Conservation (phyloP, 805 yeast species). For the Candida railenensis region DNA sequence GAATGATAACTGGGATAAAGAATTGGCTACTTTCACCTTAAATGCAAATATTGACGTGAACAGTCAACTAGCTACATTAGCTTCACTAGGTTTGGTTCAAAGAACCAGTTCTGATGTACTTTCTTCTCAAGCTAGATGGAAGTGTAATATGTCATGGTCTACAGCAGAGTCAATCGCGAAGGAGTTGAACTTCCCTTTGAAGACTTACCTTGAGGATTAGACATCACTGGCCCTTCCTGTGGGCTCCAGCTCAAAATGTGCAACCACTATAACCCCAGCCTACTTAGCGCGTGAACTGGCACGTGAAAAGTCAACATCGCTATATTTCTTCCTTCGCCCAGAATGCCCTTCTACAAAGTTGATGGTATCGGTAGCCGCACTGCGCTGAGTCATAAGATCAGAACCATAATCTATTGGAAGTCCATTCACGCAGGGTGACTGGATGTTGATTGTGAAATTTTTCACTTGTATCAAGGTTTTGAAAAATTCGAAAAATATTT, state of each 20-base stretch:
- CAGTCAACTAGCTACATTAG: slow-evolving; percentile 58
- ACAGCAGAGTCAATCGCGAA: slow-evolving; percentile 58
- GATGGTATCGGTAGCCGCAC: slow-evolving; percentile 1
- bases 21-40: slow-evolving; percentile 34
- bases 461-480: neutral
- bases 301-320: neutral
- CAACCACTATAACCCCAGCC: neutral
- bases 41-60: slow-evolving; percentile 48
- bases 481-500: slow-evolving; percentile 1
- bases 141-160: slow-evolving; percentile 70
- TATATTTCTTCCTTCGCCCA: too few species aligned
- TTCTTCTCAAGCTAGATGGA: slow-evolving; percentile 74
- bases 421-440: neutral
- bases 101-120: slow-evolving; percentile 51
- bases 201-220: slow-evolving; percentile 52
- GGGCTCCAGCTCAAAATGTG: neutral
- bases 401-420: neutral
- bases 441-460: neutral
- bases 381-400: slow-evolving; percentile 2
- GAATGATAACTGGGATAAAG: slow-evolving; percentile 28
- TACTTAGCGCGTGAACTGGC: neutral
- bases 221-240: too few species aligned
- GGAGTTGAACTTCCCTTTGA: slow-evolving; percentile 65
- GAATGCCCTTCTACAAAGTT: too few species aligned
- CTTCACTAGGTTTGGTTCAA: slow-evolving; percentile 51